A percentile compares a stretch with the other conserved stretches of the same genome.
These are phyloP conservation scores for Emericellopsis cladophorae DNA, from an alignment of 2,329 filamentous ascomycete genomes.

Conservation along the genomic window DNA sequence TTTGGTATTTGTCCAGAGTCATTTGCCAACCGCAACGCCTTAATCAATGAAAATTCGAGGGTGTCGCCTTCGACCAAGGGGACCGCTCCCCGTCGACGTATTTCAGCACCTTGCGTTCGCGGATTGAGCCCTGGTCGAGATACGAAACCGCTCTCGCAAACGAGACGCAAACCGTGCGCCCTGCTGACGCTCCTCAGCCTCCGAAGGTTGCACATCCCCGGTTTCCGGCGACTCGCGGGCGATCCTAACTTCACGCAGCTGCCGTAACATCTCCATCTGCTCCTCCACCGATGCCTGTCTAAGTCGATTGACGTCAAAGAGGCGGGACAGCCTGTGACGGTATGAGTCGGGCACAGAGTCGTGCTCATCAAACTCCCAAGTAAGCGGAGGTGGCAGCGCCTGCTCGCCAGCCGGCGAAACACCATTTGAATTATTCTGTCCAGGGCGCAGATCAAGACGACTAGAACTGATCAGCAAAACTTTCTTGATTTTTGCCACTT, in stretches of 20 bases:
- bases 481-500: too few relatives aligned
- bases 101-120: conserved; percentile 1
- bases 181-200: conserved; percentile 22
- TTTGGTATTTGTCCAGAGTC: too few relatives aligned
- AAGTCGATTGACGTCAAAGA: conserved; percentile 44
- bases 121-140: conserved; percentile 32
- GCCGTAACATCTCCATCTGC: conserved; percentile 46
- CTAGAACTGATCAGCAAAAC: conserved; percentile 15
- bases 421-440: conserved; percentile 11
- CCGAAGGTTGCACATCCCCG: conserved; percentile 6
- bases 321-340: conserved; percentile 32
- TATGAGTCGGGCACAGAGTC: conserved; percentile 19
- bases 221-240: conserved; percentile 5
- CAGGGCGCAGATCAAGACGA: conserved; percentile 40
- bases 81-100: not conserved
- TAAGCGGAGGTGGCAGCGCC: conserved; percentile 26
- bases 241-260: conserved; percentile 18
- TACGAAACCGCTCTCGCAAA: conserved; percentile 39
- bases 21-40: not conserved
- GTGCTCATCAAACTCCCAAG: conserved; percentile 21
- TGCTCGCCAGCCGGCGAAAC: conserved; percentile 6
- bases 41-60: not conserved
- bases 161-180: conserved; percentile 32
- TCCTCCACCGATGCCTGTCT: conserved; percentile 48
- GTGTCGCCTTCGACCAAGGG: not conserved